A percentile compares a stretch with the other conserved stretches of the same genome.
phyloP scores from a whole-genome alignment of 2,329 filamentous ascomycete species.

The Plectosphaerella cucumerina region DNA sequence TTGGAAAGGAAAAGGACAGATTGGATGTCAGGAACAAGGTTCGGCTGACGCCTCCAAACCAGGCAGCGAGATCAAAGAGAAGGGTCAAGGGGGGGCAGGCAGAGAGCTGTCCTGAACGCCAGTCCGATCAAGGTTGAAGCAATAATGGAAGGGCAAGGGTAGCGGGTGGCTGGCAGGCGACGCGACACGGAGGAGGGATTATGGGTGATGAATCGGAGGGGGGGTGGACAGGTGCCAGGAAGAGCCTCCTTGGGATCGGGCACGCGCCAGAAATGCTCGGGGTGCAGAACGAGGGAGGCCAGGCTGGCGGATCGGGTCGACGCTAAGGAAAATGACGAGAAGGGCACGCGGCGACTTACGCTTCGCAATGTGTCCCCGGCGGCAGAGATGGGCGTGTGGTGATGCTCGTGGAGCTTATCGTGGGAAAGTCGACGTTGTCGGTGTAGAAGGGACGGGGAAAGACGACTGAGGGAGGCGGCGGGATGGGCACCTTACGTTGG shows the following conservation, averaged over 20 bases:
- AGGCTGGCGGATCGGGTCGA: neutral
- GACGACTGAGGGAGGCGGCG: neutral
- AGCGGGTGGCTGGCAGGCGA: no score
- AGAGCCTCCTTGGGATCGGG: no score
- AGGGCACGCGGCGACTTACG: neutral
- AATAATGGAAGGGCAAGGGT: no score
- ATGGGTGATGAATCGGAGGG: neutral
- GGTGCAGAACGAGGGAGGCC: neutral
- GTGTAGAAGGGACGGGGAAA: slow-evolving; percentile 4
- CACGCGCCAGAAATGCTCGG: no score
- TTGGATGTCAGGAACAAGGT: neutral
- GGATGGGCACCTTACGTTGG: neutral
- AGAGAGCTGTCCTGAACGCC: neutral
- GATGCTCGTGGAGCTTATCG: slow-evolving; percentile 2
- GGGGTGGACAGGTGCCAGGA: neutral
- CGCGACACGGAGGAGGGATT: neutral
- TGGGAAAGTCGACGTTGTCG: slow-evolving; percentile 4
- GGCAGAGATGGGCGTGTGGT: neutral
- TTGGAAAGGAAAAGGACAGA: slow-evolving; percentile 3
- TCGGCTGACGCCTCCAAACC: neutral
- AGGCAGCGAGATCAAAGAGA: neutral
- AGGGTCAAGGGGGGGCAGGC: neutral
- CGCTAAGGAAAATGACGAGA: neutral
- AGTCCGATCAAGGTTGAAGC: neutral
- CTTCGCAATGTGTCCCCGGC: slow-evolving; percentile 2